Evolutionary conservation across 371 early-diverging fungal genomes (phyloP).

Genomic region (Mucor velutinosus): DNA sequence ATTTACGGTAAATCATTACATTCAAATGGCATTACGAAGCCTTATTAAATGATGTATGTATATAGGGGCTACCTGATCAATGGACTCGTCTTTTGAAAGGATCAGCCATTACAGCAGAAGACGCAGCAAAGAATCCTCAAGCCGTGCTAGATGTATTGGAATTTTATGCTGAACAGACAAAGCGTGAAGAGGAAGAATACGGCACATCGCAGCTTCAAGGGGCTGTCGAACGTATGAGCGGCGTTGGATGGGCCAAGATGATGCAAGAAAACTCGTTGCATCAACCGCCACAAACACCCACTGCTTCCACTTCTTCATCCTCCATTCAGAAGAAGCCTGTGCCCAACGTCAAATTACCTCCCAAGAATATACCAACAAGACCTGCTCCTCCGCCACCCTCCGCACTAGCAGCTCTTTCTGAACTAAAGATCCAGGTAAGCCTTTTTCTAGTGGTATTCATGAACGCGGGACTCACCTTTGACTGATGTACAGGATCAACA

Average conservation of each 20-base stretch:
- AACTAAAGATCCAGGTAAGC: slow-evolving; percentile 12
- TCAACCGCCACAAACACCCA: not conserved
- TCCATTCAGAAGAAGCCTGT: not conserved
- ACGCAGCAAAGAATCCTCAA: slow-evolving; percentile 94
- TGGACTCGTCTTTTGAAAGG: slow-evolving; percentile 90
- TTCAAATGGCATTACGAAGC: not conserved
- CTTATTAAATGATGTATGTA: not conserved
- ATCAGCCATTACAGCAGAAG: slow-evolving; percentile 93
- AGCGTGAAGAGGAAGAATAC: slow-evolving; percentile 55
- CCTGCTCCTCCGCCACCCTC: slow-evolving; percentile 29
- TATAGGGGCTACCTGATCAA: slow-evolving; percentile 88
- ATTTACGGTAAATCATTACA: slow-evolving; percentile 71
- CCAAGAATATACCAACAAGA: slow-evolving; percentile 20
- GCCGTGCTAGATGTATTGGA: slow-evolving; percentile 96
- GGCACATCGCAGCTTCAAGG: slow-evolving; percentile 38
- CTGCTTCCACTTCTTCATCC: not conserved
- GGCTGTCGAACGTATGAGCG: slow-evolving; percentile 33
- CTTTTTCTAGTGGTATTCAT: not conserved
- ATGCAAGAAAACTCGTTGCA: slow-evolving; percentile 22
- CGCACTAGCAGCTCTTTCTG: slow-evolving; percentile 12
- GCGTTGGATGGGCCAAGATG: slow-evolving; percentile 31
- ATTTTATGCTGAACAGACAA: slow-evolving; percentile 89
- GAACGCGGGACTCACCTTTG: not conserved
- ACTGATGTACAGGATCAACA: not conserved
- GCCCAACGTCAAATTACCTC: slow-evolving; percentile 24